These are phyloP conservation scores for Rhodotorula mucilaginosa DNA, from an alignment of 1,284 basidiomycete species.

Conservation along the genomic window DNA sequence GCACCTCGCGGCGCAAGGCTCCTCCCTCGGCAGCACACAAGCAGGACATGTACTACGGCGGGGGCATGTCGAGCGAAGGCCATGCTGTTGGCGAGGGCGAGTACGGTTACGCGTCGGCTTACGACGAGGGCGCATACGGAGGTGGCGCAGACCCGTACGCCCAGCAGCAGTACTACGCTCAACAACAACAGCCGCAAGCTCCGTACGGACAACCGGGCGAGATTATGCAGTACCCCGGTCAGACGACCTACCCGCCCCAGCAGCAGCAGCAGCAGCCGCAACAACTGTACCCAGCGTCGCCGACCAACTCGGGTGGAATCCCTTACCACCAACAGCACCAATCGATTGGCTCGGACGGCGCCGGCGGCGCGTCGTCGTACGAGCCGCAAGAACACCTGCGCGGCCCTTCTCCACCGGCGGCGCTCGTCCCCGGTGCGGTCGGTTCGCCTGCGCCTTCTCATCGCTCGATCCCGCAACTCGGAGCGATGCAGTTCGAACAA, in stretches of 20 bases:
- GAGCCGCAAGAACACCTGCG: not conserved
- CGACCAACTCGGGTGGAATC: not conserved
- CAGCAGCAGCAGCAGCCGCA: not conserved
- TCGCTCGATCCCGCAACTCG: slow-evolving; percentile 16
- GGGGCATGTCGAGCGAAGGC: slow-evolving; percentile 1
- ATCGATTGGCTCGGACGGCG: not conserved
- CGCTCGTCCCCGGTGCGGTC: not conserved
- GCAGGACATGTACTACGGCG: slow-evolving; percentile 30
- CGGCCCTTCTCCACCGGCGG: not conserved
- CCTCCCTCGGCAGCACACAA: slow-evolving; percentile 20
- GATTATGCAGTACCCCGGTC: slow-evolving; percentile 9
- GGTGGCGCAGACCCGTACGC: not conserved
- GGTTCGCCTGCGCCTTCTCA: slow-evolving; percentile 7
- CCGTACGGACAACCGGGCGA: slow-evolving; percentile 11
- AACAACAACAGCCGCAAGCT: not conserved
- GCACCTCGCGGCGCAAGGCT: slow-evolving; percentile 1
- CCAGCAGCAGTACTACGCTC: not conserved
- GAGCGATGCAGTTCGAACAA: not conserved
- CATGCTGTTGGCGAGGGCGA: not conserved
- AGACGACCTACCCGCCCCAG: not conserved
- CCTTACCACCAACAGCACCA: not conserved
- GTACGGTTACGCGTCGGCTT: not conserved
- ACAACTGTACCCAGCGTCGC: no score
- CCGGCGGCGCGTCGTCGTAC: not conserved
- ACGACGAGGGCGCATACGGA: not conserved